Percentiles rank a stretch among this genome's conserved stretches.
Evolutionary conservation across 2,329 filamentous ascomycete genomes (phyloP).

Genomic region (Dendrostoma leiphaemia): DNA sequence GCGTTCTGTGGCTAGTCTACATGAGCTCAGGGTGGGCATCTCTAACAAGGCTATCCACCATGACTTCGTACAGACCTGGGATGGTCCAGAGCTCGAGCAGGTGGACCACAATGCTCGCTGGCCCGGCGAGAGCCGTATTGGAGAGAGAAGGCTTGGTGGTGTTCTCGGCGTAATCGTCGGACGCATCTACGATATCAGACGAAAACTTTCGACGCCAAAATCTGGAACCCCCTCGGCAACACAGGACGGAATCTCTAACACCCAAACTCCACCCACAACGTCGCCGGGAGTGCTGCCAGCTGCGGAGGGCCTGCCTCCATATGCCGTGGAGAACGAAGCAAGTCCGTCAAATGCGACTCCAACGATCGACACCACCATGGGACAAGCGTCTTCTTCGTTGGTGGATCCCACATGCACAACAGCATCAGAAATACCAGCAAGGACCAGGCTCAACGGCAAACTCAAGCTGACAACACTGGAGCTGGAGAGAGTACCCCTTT

Average conservation of each 20-base stretch:
- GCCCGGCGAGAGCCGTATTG: slow-evolving; percentile 56
- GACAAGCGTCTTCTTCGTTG: background rate
- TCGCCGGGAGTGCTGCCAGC: background rate
- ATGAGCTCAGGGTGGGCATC: slow-evolving; percentile 73
- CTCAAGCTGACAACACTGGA: slow-evolving; percentile 70
- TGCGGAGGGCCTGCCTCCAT: background rate
- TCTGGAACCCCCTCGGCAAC: background rate
- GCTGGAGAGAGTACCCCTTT: slow-evolving; percentile 73
- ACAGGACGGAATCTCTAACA: background rate
- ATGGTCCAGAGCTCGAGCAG: slow-evolving; percentile 60
- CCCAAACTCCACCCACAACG: background rate
- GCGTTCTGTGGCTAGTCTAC: slow-evolving; percentile 62
- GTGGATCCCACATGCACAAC: background rate
- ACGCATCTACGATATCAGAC: slow-evolving; percentile 60
- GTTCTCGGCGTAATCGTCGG: slow-evolving; percentile 68
- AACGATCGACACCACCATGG: background rate
- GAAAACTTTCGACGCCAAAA: slow-evolving; percentile 21
- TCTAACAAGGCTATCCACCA: slow-evolving; percentile 44
- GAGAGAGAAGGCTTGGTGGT: slow-evolving; percentile 64
- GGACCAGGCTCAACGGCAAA: slow-evolving; percentile 50
- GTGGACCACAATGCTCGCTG: slow-evolving; percentile 58
- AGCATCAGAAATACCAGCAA: slow-evolving; percentile 19
- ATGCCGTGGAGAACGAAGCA: background rate
- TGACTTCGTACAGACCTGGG: slow-evolving; percentile 62
- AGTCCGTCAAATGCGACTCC: slow-evolving; percentile 3